These are phyloP conservation scores for Cryphonectria carpinicola DNA, from an alignment of 2,329 filamentous ascomycete species.

Conservation along the genomic window DNA sequence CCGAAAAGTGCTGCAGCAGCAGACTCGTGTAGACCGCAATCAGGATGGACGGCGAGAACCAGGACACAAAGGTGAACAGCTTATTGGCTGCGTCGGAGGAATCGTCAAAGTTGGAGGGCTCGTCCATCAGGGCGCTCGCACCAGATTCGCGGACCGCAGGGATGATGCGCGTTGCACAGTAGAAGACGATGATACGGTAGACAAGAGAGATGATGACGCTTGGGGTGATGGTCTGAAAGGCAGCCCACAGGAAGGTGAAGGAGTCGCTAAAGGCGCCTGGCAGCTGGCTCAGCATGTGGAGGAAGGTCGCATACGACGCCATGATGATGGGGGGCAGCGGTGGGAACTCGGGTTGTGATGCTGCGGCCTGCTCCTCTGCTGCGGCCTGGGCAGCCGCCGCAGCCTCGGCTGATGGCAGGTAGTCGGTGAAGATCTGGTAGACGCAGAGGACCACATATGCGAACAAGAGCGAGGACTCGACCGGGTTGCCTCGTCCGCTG, in stretches of 20 bases:
- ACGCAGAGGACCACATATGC: constrained; percentile 98
- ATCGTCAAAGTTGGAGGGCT: constrained; percentile 78
- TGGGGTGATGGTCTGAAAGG: constrained; percentile 92
- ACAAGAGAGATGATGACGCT: constrained; percentile 94
- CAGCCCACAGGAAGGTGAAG: constrained; percentile 85
- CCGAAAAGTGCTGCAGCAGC: constrained; percentile 90
- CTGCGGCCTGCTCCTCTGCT: constrained; percentile 50
- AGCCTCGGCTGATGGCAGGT: constrained; percentile 76
- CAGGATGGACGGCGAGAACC: constrained; percentile 92
- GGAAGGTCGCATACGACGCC: constrained; percentile 92
- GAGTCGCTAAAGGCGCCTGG: constrained; percentile 82
- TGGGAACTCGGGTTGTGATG: constrained; percentile 81
- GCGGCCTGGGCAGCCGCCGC: constrained; percentile 46
- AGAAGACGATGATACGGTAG: constrained; percentile 93
- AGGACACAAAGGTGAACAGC: constrained; percentile 81
- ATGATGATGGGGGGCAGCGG: constrained; percentile 97
- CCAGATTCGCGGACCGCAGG: constrained; percentile 89
- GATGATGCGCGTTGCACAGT: constrained; percentile 93
- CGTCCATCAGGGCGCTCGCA: constrained; percentile 79
- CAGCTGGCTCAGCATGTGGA: constrained; percentile 82
- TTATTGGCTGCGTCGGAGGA: constrained; percentile 75
- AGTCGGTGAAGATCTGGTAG: constrained; percentile 99
- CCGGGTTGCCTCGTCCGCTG: constrained; percentile 89
- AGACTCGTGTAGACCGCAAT: constrained; percentile 97
- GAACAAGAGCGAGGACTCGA: constrained; percentile 93